A percentile compares a stretch with the other conserved stretches of the same genome.
Evolutionary conservation across 768 basidiomycete genomes (phyloP).

Genomic region (Trametes punicea): DNA sequence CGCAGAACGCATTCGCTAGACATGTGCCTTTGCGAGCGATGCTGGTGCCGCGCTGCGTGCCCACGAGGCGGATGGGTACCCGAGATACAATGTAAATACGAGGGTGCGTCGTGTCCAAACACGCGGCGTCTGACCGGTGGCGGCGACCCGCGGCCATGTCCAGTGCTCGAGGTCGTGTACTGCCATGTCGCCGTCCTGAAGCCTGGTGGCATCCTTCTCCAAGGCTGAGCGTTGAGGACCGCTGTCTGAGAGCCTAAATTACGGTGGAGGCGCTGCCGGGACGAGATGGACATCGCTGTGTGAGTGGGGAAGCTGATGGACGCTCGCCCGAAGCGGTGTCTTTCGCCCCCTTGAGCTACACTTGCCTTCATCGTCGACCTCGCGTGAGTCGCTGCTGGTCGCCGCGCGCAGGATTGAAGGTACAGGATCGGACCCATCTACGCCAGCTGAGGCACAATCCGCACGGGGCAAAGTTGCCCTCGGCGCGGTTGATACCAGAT

Average conservation of each 20-base stretch:
- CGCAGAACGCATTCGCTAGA: not conserved
- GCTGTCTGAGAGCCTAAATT: constrained; percentile 4
- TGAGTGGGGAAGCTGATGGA: constrained; percentile 5
- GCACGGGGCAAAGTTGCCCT: not conserved
- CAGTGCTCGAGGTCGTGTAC: not conserved
- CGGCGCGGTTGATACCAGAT: constrained; percentile 17
- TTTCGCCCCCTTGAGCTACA: constrained; percentile 8
- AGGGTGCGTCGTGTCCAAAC: constrained; percentile 12
- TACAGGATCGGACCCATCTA: not conserved
- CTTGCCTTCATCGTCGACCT: constrained; percentile 14
- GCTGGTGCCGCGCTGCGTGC: not conserved
- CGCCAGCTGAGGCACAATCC: not conserved
- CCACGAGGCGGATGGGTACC: not conserved
- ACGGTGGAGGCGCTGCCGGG: not conserved
- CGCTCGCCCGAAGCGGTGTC: not conserved
- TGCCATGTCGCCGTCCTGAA: not conserved
- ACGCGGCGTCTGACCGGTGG: not conserved
- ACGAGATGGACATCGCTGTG: constrained; percentile 13
- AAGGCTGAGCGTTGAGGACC: not conserved
- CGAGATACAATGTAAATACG: constrained; percentile 4
- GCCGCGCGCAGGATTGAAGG: not conserved
- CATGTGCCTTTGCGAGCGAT: not conserved
- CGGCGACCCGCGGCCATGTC: not conserved
- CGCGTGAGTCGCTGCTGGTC: not conserved
- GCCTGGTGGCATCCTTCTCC: not conserved